Evolutionary conservation across 371 early-diverging fungal species (phyloP).

Genomic region (Apophysomyces trapeziformis): DNA sequence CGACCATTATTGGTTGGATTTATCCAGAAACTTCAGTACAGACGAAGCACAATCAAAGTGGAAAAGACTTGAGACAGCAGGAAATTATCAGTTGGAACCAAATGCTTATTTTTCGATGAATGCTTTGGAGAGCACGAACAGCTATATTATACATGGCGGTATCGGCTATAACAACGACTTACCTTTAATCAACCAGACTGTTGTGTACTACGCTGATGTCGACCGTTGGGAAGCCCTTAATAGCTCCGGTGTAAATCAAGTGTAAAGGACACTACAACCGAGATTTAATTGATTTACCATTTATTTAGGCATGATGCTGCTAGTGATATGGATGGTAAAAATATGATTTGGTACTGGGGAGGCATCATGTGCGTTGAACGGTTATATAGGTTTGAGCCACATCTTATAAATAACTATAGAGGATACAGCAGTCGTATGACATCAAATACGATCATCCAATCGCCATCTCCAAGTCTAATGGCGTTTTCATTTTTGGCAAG

Average conservation of each 20-base stretch:
- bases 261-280: neutral
- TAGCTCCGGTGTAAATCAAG: conserved; percentile 7
- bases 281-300: neutral
- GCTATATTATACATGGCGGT: conserved; percentile 18
- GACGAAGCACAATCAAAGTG: neutral
- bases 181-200: conserved; percentile 20
- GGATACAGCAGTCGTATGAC: neutral
- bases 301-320: conserved; percentile 15
- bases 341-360: conserved; percentile 22
- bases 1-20: conserved; percentile 1
- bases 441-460: neutral
- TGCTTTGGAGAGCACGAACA: conserved; percentile 1
- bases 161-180: conserved; percentile 17
- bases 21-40: neutral
- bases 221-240: conserved; percentile 17
- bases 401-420: neutral
- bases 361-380: conserved; percentile 13
- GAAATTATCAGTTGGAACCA: conserved; percentile 12
- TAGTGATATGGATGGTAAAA: conserved; percentile 17
- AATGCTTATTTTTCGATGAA: conserved; percentile 21
- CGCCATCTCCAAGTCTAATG: neutral
- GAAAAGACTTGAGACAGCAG: neutral
- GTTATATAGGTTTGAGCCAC: neutral
- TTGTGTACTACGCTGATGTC: conserved; percentile 10
- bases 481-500: neutral